Evolutionary conservation across 768 basidiomycete species (phyloP).

Genomic region (Russula dissimulans): DNA sequence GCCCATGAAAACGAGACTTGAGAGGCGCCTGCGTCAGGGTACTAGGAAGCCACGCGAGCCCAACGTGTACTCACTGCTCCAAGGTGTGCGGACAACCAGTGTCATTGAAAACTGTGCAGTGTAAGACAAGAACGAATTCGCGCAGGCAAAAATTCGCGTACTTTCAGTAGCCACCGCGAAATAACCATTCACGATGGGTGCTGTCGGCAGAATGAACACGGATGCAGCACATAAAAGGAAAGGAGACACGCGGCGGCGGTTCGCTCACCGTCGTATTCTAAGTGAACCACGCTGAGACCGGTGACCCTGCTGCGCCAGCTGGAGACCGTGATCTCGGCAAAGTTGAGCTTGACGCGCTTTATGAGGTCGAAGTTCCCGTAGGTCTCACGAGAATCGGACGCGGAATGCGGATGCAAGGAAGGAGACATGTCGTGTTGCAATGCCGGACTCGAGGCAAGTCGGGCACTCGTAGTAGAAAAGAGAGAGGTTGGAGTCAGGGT

Average conservation of each 20-base stretch:
- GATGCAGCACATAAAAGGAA: constrained; percentile 1
- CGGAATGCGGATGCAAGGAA: background rate
- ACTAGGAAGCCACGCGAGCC: background rate
- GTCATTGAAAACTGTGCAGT: constrained; percentile 73
- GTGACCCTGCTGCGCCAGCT: constrained; percentile 86
- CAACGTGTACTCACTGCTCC: constrained; percentile 64
- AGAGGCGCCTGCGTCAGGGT: background rate
- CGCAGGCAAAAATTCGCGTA: constrained; percentile 28
- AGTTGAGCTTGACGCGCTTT: constrained; percentile 65
- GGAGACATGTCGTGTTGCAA: constrained; percentile 11
- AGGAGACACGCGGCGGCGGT: background rate
- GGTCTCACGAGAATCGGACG: constrained; percentile 22
- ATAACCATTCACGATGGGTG: constrained; percentile 84
- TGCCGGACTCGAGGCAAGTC: background rate
- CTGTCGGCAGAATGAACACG: constrained; percentile 30
- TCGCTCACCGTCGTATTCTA: constrained; percentile 74
- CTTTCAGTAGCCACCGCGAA: constrained; percentile 89
- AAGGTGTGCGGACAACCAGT: constrained; percentile 93
- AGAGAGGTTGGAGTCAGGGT: background rate
- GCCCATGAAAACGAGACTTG: constrained; percentile 86
- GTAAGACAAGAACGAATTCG: background rate
- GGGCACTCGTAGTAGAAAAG: background rate
- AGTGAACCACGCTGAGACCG: constrained; percentile 83
- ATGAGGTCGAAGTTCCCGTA: constrained; percentile 82
- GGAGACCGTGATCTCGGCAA: constrained; percentile 69